Conservation (phyloP, 2,329 filamentous ascomycete genomes). For the Colletotrichum tofieldiae region DNA sequence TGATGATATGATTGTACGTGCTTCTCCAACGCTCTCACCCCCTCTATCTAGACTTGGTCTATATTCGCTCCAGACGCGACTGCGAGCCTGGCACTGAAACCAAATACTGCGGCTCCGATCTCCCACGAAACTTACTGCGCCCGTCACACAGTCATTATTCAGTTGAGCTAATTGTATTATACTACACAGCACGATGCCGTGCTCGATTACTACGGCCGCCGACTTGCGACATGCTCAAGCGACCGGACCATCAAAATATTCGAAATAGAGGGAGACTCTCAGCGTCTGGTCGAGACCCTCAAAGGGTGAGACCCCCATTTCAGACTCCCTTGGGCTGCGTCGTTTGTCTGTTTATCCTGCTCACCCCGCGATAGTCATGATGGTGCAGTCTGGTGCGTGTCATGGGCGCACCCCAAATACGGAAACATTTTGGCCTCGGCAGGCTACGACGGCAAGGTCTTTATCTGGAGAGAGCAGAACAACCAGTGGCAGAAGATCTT, state of each 20-base stretch:
- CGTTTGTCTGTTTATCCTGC: neutral
- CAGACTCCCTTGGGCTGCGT: constrained; percentile 1
- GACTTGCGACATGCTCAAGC: constrained; percentile 96
- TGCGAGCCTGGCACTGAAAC: neutral
- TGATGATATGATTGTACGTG: constrained; percentile 99
- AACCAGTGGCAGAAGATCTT: constrained; percentile 88
- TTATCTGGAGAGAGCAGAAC: constrained; percentile 95
- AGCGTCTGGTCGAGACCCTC: constrained; percentile 91
- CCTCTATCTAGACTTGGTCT: neutral
- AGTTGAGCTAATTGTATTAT: neutral
- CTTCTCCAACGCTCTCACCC: neutral
- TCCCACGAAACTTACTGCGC: neutral
- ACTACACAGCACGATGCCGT: constrained; percentile 89
- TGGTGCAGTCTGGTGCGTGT: constrained; percentile 96
- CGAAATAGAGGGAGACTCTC: constrained; percentile 93
- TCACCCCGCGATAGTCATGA: constrained; percentile 78
- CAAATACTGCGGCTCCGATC: neutral
- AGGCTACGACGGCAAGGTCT: constrained; percentile 96
- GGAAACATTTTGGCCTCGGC: constrained; percentile 97
- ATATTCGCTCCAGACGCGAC: neutral
- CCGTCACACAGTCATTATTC: neutral
- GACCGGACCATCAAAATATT: constrained; percentile 99
- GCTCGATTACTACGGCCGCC: constrained; percentile 97
- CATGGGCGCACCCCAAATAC: constrained; percentile 98
- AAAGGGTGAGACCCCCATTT: constrained; percentile 78